phyloP scores from a whole-genome alignment of 139 green algal genomes.

The Nannochloris sp. region DNA sequence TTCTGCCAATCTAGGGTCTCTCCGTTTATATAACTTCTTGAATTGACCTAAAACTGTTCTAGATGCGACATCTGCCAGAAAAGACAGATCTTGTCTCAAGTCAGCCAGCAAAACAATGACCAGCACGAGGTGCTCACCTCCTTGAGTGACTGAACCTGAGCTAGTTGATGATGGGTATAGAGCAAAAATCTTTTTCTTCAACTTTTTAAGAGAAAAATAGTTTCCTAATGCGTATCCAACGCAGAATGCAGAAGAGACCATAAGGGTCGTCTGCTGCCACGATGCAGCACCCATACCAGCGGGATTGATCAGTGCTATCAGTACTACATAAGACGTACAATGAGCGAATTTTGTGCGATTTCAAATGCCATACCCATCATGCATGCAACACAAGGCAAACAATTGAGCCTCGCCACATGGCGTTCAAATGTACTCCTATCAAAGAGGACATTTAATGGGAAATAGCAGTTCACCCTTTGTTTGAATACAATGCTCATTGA shows the following conservation, averaged over 20 bases:
- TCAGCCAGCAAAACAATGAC: constrained; percentile 1
- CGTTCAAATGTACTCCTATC: no score
- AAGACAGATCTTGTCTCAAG: not conserved
- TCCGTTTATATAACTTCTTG: constrained; percentile 23
- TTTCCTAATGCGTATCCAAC: not conserved
- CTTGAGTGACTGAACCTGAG: not conserved
- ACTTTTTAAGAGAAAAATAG: not conserved
- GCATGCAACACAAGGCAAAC: no score
- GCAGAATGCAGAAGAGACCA: not conserved
- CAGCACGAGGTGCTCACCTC: not conserved
- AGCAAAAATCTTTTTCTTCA: not conserved
- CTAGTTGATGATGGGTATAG: not conserved
- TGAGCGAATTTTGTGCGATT: no score
- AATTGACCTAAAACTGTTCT: constrained; percentile 10
- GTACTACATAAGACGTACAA: no score
- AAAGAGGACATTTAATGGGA: no score
- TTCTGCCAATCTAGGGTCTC: not conserved
- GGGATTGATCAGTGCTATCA: no score
- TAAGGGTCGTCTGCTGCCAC: not conserved
- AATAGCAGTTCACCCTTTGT: no score
- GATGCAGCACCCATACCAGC: not conserved
- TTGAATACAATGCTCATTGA: no score
- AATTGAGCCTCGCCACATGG: no score
- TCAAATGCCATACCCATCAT: no score
- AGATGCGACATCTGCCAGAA: not conserved